Base-by-base conservation (phyloP, 1,284 basidiomycete genomes). In the Malassezia dermatis region DNA sequence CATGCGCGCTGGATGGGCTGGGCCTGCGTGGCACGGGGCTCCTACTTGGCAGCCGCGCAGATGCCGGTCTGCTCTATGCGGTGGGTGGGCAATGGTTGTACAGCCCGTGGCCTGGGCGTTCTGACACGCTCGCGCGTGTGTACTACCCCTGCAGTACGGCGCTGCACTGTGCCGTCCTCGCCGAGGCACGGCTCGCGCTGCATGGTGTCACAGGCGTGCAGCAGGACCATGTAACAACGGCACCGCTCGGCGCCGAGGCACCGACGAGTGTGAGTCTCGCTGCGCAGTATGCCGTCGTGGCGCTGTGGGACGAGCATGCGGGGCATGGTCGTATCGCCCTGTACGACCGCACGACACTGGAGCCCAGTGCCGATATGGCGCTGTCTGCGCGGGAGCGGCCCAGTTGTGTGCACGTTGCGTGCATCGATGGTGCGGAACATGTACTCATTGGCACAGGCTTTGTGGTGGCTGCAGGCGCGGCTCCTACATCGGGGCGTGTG, bases 401-500 rank as follows among this genome's bases (percentile, higher is more conserved):
- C 10, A 65, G 69, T 37, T 66, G 67, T 43, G 53, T 70, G 34
- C 51, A 56, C 1, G 30, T 56, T 30, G 34, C 66, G 24, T 21
- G 23, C 4, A 40, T 59, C 3, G 41, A 58, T 6, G 62, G 42
- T 1, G 44, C 48, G 28, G 49, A 58, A 35, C 43, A 56, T 48
- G 46, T 73, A 6, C 62, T 68, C 4, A 58, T 70, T 4, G 70
- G 70, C 27, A 71, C 69, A 5, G 69, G 69, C 35, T 64, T 54
- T 31, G 40, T 53, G 28, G 35, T 50, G 10, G 51, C 55, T 0
- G 57, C 59, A 10, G 35, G 51, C 10, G 50, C 37, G n/a, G 67
- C 69, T 48, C 64, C 64, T 8, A 53, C 50, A 1, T 28, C 42
- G 2, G 70, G 70, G 1, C 53, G 69, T 2, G 45, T 73, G 4